Percentiles rank a stretch among this genome's conserved stretches.
Conservation (phyloP, 352 stramenopile species). For the Pythium apleroticum region DNA sequence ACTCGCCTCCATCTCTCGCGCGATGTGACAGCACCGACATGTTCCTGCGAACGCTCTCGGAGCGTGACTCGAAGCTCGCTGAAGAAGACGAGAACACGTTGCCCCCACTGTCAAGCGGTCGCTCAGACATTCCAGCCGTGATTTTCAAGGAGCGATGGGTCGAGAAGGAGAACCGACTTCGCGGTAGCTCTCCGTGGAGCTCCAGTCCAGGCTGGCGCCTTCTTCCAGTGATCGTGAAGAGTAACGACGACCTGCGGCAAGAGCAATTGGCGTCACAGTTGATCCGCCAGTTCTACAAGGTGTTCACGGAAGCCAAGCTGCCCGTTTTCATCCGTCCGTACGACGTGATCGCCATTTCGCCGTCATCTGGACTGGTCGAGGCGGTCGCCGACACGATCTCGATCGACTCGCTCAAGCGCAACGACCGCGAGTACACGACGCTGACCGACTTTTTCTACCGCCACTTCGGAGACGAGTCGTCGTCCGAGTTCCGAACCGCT, state of each 20-base stretch:
- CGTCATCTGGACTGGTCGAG: slow-evolving; percentile 94
- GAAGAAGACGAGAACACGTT: slow-evolving; percentile 54
- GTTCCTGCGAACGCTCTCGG: slow-evolving; percentile 64
- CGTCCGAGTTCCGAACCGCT: slow-evolving; percentile 71
- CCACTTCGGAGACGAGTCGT: slow-evolving; percentile 88
- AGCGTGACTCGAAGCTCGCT: slow-evolving; percentile 65
- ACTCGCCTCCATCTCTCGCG: slow-evolving; percentile 49
- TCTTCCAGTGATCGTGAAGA: slow-evolving; percentile 97
- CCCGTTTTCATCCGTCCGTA: slow-evolving; percentile 96
- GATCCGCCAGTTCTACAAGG: slow-evolving; percentile 92
- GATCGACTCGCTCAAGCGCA: slow-evolving; percentile 97
- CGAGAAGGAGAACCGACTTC: slow-evolving; percentile 92
- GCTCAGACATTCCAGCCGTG: slow-evolving; percentile 52
- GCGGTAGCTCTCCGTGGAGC: slow-evolving; percentile 84
- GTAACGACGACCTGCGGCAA: slow-evolving; percentile 97
- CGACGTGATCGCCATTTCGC: slow-evolving; percentile 94
- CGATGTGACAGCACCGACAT: slow-evolving; percentile 81
- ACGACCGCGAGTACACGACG: slow-evolving; percentile 90
- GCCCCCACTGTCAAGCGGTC: slow-evolving; percentile 18
- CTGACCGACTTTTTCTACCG: slow-evolving; percentile 93
- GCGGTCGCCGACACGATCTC: slow-evolving; percentile 97
- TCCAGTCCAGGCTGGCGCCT: slow-evolving; percentile 88
- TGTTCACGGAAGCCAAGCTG: slow-evolving; percentile 94
- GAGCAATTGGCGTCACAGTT: slow-evolving; percentile 97
- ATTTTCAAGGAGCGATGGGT: slow-evolving; percentile 96